Percentiles rank a stretch among this genome's conserved stretches.
Evolutionary conservation across 2,329 filamentous ascomycete genomes (phyloP).

Genomic region (Thermothelomyces thermophilus): DNA sequence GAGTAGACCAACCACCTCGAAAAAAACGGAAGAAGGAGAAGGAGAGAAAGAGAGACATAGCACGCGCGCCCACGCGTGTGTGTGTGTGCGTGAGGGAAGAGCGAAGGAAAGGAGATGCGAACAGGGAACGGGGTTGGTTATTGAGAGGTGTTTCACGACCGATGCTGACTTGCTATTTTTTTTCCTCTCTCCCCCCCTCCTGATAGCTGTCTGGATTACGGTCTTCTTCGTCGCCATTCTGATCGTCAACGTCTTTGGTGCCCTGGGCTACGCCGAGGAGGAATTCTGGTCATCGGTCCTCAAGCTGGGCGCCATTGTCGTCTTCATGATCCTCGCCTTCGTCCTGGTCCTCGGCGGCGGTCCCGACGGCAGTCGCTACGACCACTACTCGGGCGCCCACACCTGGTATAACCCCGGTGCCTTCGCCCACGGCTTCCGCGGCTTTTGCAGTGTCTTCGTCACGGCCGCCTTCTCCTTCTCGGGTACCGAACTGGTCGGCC

Average conservation of each 20-base stretch:
- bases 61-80: too few relatives aligned
- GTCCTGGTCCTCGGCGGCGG: slow-evolving; percentile 53
- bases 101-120: too few relatives aligned
- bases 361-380: slow-evolving; percentile 37
- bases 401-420: slow-evolving; percentile 40
- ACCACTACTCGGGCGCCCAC: slow-evolving; percentile 38
- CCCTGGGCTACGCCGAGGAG: slow-evolving; percentile 47
- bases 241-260: slow-evolving; percentile 49
- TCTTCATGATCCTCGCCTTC: slow-evolving; percentile 57
- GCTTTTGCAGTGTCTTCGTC: slow-evolving; percentile 62
- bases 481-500: slow-evolving; percentile 62
- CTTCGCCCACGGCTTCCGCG: slow-evolving; percentile 64
- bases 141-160: too few relatives aligned
- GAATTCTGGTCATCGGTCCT: slow-evolving; percentile 50
- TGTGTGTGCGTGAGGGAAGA: too few relatives aligned
- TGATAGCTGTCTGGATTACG: slow-evolving; percentile 44
- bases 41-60: too few relatives aligned
- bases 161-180: not conserved
- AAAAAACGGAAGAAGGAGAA: too few relatives aligned
- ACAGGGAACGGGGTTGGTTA: too few relatives aligned
- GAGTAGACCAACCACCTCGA: too few relatives aligned
- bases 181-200: not conserved
- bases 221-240: slow-evolving; percentile 46
- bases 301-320: slow-evolving; percentile 50
- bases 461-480: slow-evolving; percentile 64